Evolutionary conservation across 2,329 filamentous ascomycete genomes (phyloP).

Genomic region (Aspergillus jensenii): DNA sequence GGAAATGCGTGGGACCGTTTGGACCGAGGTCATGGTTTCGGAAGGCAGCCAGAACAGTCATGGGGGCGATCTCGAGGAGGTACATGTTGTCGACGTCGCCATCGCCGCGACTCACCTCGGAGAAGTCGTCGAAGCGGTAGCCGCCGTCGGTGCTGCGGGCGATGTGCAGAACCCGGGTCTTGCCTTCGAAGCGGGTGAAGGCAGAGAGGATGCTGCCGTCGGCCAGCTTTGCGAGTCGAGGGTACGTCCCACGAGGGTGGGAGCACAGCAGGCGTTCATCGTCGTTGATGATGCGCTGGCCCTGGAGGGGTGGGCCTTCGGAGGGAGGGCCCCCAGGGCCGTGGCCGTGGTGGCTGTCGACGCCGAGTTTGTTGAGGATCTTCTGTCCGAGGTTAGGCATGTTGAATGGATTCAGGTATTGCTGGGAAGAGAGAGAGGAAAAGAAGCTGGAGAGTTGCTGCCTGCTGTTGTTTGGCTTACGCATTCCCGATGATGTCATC

Average conservation of each 20-base stretch:
- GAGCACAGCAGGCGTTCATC: conserved; percentile 38
- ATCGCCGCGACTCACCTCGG: conserved; percentile 45
- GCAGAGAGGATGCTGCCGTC: conserved; percentile 49
- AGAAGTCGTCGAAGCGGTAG: conserved; percentile 40
- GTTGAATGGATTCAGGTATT: not conserved
- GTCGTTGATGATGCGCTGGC: conserved; percentile 28
- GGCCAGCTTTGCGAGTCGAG: conserved; percentile 46
- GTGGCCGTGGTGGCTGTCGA: conserved; percentile 19
- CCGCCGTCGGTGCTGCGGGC: conserved; percentile 48
- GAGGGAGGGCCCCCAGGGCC: conserved; percentile 4
- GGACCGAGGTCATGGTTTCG: conserved; percentile 48
- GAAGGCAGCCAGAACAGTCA: conserved; percentile 47
- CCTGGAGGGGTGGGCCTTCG: conserved; percentile 12
- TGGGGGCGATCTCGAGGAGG: conserved; percentile 41
- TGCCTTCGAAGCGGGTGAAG: conserved; percentile 44
- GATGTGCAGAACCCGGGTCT: conserved; percentile 42
- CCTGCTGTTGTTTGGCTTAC: too few species aligned
- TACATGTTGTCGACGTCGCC: conserved; percentile 52
- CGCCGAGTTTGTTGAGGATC: conserved; percentile 30
- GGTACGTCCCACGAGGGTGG: conserved; percentile 46
- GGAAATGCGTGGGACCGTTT: conserved; percentile 42
- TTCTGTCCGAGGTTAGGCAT: conserved; percentile 28
- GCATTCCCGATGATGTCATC: too few species aligned
- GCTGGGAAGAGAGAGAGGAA: not conserved
- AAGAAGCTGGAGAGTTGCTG: too few species aligned